Percentiles rank a stretch among this genome's conserved stretches.
Conservation (phyloP, 192 early-diverging fungal genomes). For the Coemansia aciculifera region DNA sequence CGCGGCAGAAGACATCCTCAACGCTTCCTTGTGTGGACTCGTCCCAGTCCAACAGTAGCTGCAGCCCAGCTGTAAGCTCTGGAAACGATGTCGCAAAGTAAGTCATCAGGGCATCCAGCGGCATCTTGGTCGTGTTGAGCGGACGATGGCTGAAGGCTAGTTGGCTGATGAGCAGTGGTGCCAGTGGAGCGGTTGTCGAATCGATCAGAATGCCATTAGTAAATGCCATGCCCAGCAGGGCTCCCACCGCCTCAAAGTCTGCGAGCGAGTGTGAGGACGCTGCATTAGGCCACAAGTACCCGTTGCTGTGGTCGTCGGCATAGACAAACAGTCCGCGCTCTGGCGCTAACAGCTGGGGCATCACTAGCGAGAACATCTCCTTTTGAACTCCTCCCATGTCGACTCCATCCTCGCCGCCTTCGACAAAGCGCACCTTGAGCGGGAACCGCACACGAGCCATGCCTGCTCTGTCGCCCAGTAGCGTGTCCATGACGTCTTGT, state of each 20-base stretch:
- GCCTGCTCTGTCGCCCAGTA: constrained; percentile 1
- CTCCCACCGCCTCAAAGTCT: constrained; percentile 84
- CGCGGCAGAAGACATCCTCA: constrained; percentile 77
- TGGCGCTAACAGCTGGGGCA: constrained; percentile 71
- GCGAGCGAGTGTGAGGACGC: constrained; percentile 57
- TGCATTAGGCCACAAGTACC: constrained; percentile 76
- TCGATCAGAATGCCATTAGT: constrained; percentile 75
- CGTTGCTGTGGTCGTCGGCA: constrained; percentile 20
- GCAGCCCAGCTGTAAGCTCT: constrained; percentile 70
- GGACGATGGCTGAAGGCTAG: constrained; percentile 21
- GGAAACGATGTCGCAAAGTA: constrained; percentile 51
- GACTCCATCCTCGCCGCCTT: constrained; percentile 88
- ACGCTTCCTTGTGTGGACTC: constrained; percentile 63
- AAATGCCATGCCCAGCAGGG: constrained; percentile 87
- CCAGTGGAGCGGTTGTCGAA: constrained; percentile 71
- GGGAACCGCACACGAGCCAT: constrained; percentile 27
- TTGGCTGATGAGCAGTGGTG: constrained; percentile 73
- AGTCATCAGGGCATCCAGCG: constrained; percentile 53
- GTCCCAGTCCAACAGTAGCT: constrained; percentile 79
- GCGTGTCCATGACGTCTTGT: constrained; percentile 67
- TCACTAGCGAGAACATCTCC: constrained; percentile 85
- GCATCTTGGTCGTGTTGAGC: constrained; percentile 17
- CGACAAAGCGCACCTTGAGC: constrained; percentile 73
- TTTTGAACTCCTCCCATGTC: constrained; percentile 97
- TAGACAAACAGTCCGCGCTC: constrained; percentile 73